Evolutionary conservation across 257 asterid species (phyloP), one percentile per base, ranked within the genome.

Genomic region (Solanum raphanifolium): DNA sequence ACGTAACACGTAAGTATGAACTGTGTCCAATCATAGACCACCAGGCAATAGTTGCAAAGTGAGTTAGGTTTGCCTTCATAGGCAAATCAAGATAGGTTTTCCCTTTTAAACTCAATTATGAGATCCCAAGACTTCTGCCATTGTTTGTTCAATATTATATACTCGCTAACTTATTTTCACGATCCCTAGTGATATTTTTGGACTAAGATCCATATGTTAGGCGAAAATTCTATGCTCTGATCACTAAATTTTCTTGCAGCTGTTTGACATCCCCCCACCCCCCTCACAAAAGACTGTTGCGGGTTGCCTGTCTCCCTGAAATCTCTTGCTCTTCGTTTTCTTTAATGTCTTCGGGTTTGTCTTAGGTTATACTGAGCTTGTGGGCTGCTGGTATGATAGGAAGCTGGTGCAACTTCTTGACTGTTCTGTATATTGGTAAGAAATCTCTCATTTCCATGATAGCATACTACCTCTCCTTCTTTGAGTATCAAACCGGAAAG

Each of bases 371-470:
- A 78, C 91, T 88, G 83, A 82, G 95, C 92, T 93, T 97, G 93
- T 92, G 87, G 90, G 93, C 92, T 76, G 98, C 94, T 89, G 98
- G 98, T 86, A 88, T 97, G 60, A 93, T 96, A 68, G 98, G 98
- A 91, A 94, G 94, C 96, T 97, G 98, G 95, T 97, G 93, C 95
- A 97, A 96, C 93, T 91, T 97, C 71, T 87, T 97, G 90, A 94
- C 98, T n/a, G 92, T 95, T 88, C 35, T 95, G n/a, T 97, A 92
- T 87, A 90, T 97, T 13, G 98, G 96, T 95, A 87, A 90, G 95
- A 55, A 16, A 48, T 89, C 65, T 13, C 34, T 43, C 35, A 66
- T 16, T 75, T 76, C 10, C 41, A 46, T 27, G 62, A 39, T 39
- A 76, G 35, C 5, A 0, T 41, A 46, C 39, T 41, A 9, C 23